These are phyloP conservation scores for Amniculicola lignicola DNA, from an alignment of 495 filamentous ascomycete species.

Conservation along the genomic window DNA sequence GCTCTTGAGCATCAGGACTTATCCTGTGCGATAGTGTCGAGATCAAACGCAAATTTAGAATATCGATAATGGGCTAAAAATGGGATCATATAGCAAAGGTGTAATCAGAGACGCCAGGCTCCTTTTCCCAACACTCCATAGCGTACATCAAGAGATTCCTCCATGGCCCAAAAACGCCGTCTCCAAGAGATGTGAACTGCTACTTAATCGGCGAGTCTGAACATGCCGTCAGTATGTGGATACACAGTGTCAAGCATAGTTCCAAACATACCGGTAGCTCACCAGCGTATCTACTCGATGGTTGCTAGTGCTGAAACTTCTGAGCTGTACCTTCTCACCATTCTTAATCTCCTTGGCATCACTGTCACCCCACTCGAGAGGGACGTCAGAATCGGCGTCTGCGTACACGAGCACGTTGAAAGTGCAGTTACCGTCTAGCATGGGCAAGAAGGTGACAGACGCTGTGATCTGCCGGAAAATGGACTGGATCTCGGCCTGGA, in stretches of 20 bases:
- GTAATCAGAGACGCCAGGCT: too few species aligned
- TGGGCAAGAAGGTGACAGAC: constrained; percentile 92
- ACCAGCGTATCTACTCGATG: constrained; percentile 93
- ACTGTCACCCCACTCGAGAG: constrained; percentile 97
- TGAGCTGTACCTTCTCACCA: constrained; percentile 89
- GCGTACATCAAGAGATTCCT: too few species aligned
- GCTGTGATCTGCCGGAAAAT: constrained; percentile 98
- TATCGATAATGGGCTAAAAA: too few species aligned
- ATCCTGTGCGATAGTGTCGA: too few species aligned
- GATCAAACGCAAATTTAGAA: too few species aligned
- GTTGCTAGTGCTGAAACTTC: constrained; percentile 91
- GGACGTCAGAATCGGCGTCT: constrained; percentile 93
- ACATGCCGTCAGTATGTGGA: not conserved
- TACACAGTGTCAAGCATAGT: not conserved
- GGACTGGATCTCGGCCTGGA: constrained; percentile 89
- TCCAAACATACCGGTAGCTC: constrained; percentile 63
- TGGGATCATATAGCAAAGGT: too few species aligned
- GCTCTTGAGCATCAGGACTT: too few species aligned
- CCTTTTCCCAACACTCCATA: too few species aligned
- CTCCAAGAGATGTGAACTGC: too few species aligned
- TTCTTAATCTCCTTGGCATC: constrained; percentile 97
- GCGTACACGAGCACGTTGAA: constrained; percentile 99
- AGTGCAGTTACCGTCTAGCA: constrained; percentile 88
- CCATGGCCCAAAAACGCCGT: too few species aligned
- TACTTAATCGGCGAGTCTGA: constrained; percentile 20